Percentiles rank a stretch among this genome's conserved stretches.
Evolutionary conservation across 768 basidiomycete species (phyloP).

Genomic region (Amanita phalloides): DNA sequence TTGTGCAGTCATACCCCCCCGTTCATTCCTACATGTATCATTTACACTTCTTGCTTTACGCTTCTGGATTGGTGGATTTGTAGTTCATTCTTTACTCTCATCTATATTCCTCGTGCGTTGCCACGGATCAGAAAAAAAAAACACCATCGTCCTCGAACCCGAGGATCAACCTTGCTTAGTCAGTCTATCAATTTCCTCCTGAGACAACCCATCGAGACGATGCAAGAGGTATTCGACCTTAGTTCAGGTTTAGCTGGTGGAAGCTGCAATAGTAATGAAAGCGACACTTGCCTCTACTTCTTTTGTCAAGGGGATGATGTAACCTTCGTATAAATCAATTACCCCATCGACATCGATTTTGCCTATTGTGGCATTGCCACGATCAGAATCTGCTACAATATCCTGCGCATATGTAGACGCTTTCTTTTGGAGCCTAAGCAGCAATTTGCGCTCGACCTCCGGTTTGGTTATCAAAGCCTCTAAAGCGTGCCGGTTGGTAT

Average conservation of each 20-base stretch:
- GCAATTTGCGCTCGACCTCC: conserved; percentile 80
- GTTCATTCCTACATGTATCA: conserved; percentile 10
- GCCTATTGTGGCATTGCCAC: conserved; percentile 21
- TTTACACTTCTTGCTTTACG: conserved; percentile 6
- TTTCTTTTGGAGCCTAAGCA: conserved; percentile 81
- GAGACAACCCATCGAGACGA: conserved; percentile 75
- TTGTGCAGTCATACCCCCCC: conserved; percentile 10
- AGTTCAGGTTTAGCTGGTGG: background rate
- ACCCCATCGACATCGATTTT: conserved; percentile 94
- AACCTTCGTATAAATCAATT: conserved; percentile 87
- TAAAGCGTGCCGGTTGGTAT: conserved; percentile 66
- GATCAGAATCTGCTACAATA: conserved; percentile 55
- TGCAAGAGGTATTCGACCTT: conserved; percentile 94
- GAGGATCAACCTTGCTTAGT: conserved; percentile 7
- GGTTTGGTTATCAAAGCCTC: conserved; percentile 94
- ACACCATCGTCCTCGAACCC: background rate
- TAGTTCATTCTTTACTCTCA: conserved; percentile 6
- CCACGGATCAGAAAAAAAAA: background rate
- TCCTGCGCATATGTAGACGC: conserved; percentile 73
- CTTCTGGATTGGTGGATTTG: conserved; percentile 11
- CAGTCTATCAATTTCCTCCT: conserved; percentile 69
- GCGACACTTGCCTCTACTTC: conserved; percentile 79
- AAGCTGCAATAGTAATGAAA: background rate
- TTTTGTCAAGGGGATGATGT: conserved; percentile 95
- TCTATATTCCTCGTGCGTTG: conserved; percentile 3